Base-by-base conservation (phyloP, 768 basidiomycete genomes). In the Tephrocybe sp. region DNA sequence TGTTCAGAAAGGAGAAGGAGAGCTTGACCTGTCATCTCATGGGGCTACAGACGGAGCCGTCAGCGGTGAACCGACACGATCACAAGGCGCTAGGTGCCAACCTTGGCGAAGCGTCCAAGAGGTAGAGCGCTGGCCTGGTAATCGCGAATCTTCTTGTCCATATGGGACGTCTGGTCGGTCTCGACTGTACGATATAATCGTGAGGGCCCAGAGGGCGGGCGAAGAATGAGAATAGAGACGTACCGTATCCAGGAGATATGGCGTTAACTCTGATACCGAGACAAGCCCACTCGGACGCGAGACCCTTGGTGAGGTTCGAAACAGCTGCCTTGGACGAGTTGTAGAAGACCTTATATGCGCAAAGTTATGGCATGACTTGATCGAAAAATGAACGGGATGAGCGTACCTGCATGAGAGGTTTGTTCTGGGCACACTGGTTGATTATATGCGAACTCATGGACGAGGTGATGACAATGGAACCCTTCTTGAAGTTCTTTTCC, bases 251-350 rank as follows among this genome's bases (percentile, higher is more conserved):
- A 0, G 85, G 85, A 8, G 79, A 82, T 16, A 87, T 52, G 0
- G 78, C 72, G 60, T 87, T 87, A 1, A 83, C 81, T 6, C 82
- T 70, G 41, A 87, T 85, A 5, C 61, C 63, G 44, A 72, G 53
- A 19, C 63, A 56, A 0, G 80, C 78, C 83, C 85, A 86, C 62
- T 87, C 85, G 0, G 80, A 74, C 3, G 85, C 84, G 5, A 86
- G 70, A 1, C 76, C 80, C 55, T 77, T 83, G 1, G 71, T 63
- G 4, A 86, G 68, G 51, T 77, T 76, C 10, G 78, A 77, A 0
- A 83, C 83, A 5, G 83, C 85, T 0, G 79, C 84, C 65, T 86
- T 87, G 39, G 84, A 85, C 0, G 84, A 83, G 60, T 86, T 86
- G 61, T 85, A 85, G 58, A 73, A 74, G 7, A 71, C 69, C 70